phyloP scores from a whole-genome alignment of 75 land plant genomes.

The Chamaecyparis obtusa region DNA sequence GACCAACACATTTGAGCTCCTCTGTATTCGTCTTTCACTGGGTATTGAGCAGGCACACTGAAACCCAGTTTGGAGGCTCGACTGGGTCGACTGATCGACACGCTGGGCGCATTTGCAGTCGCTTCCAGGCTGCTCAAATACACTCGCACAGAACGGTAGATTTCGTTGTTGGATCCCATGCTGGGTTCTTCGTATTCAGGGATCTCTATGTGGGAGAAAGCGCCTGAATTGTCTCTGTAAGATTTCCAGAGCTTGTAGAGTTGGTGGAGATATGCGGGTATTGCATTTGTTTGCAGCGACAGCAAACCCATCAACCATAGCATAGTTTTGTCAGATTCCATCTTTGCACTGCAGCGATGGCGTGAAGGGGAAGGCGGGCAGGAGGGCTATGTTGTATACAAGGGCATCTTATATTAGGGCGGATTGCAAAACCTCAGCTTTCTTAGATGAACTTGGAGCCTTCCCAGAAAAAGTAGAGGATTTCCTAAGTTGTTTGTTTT shows the following conservation, averaged over 20 bases:
- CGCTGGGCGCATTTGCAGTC: constrained; percentile 21
- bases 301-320: neutral
- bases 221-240: neutral
- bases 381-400: too few species aligned
- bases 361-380: neutral
- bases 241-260: neutral
- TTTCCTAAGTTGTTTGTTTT: too few species aligned
- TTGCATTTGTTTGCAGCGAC: neutral
- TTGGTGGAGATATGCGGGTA: neutral
- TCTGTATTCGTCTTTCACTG: constrained; percentile 26
- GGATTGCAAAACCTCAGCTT: too few species aligned
- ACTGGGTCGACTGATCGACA: constrained; percentile 29
- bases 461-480: too few species aligned
- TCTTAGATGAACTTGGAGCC: too few species aligned
- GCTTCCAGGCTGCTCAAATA: constrained; percentile 18
- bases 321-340: neutral
- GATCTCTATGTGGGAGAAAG: neutral
- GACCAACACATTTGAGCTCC: constrained; percentile 45
- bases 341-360: constrained; percentile 9
- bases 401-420: too few species aligned
- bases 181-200: neutral
- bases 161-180: neutral
- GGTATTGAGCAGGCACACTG: constrained; percentile 40
- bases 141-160: neutral
- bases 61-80: constrained; percentile 24